A percentile compares a stretch with the other conserved stretches of the same genome.
These are phyloP conservation scores for Ogataea parapolymorpha DNA, from an alignment of 805 yeast species.

Conservation along the genomic window DNA sequence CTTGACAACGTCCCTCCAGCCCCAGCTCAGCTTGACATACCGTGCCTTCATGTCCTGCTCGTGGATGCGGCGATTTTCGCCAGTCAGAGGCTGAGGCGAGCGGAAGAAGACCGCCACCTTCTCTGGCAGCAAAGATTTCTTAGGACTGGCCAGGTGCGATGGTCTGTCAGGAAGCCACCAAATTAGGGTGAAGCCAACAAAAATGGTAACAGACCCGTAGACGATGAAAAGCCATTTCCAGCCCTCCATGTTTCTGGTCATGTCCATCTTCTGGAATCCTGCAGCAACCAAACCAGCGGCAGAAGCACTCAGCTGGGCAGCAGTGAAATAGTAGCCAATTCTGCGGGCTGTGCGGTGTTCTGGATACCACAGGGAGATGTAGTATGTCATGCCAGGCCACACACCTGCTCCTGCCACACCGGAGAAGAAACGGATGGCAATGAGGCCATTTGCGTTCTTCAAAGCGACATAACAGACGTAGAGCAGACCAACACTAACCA, in stretches of 20 bases:
- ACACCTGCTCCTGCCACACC: constrained; percentile 83
- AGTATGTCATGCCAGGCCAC: constrained; percentile 89
- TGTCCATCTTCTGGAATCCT: constrained; percentile 83
- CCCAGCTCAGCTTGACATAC: constrained; percentile 51
- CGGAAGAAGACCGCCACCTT: constrained; percentile 19
- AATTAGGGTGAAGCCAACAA: constrained; percentile 57
- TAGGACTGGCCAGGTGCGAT: constrained; percentile 21
- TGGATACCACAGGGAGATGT: constrained; percentile 83
- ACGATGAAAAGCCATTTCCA: constrained; percentile 85
- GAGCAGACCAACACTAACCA: constrained; percentile 71
- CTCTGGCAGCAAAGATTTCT: constrained; percentile 16
- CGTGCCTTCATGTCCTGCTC: constrained; percentile 55
- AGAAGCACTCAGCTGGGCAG: constrained; percentile 89
- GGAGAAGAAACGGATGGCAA: constrained; percentile 67
- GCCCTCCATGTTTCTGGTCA: constrained; percentile 64
- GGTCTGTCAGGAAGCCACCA: constrained; percentile 93
- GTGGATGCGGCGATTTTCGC: constrained; percentile 54
- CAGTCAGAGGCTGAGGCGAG: constrained; percentile 46
- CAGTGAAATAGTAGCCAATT: constrained; percentile 86
- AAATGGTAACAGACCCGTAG: constrained; percentile 68
- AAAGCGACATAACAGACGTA: constrained; percentile 71
- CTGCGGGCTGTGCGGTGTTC: constrained; percentile 69
- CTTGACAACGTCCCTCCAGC: constrained; percentile 50
- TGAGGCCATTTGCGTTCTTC: constrained; percentile 53
- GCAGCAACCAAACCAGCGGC: constrained; percentile 85